Conservation (phyloP, 345 rosid genomes). For the Corchorus olitorius region DNA sequence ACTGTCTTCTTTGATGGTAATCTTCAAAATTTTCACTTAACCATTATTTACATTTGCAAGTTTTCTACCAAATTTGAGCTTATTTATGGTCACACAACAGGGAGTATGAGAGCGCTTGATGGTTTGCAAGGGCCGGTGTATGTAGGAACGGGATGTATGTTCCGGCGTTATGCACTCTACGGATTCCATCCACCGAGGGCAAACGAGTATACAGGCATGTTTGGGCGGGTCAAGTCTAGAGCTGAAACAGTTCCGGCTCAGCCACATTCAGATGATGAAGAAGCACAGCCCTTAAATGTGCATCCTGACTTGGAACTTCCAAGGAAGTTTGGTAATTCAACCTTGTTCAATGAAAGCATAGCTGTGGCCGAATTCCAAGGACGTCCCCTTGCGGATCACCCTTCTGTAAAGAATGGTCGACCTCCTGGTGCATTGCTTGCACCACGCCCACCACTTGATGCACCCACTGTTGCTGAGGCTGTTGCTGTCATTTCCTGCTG, state of each 20-base stretch:
- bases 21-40: neutral
- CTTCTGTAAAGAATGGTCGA: slow-evolving; percentile 87
- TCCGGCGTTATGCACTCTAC: slow-evolving; percentile 82
- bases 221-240: slow-evolving; percentile 61
- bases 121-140: slow-evolving; percentile 95
- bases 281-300: slow-evolving; percentile 58
- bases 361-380: slow-evolving; percentile 88
- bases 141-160: slow-evolving; percentile 96
- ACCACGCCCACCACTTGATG: slow-evolving; percentile 86
- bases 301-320: slow-evolving; percentile 85
- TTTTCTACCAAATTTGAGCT: neutral
- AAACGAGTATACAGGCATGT: slow-evolving; percentile 65
- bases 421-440: slow-evolving; percentile 85
- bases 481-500: slow-evolving; percentile 95
- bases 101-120: slow-evolving; percentile 95
- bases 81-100: slow-evolving; percentile 35
- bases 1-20: slow-evolving; percentile 87
- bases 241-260: slow-evolving; percentile 39
- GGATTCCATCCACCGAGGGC: slow-evolving; percentile 97
- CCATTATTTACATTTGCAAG: neutral
- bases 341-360: slow-evolving; percentile 71
- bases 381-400: slow-evolving; percentile 90
- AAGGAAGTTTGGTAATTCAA: slow-evolving; percentile 72
- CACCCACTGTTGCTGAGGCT: slow-evolving; percentile 97
- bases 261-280: slow-evolving; percentile 35